Evolutionary conservation across 129 eudicot genomes (phyloP).

Genomic region (Tagetes erecta): DNA sequence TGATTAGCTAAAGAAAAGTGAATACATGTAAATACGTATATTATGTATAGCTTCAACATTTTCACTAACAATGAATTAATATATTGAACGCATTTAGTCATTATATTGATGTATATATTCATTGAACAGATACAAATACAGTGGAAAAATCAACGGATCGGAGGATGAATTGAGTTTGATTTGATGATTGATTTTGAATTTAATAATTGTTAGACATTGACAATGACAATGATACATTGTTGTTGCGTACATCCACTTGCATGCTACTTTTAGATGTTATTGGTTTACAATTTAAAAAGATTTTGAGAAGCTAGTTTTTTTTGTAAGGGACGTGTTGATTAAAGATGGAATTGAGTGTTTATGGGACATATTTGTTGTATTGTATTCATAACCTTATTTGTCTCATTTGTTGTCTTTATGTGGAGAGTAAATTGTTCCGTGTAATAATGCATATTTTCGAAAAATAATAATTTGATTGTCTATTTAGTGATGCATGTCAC

Average conservation of each 20-base stretch:
- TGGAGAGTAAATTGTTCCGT: background rate
- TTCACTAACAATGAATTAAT: background rate
- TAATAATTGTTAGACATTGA: background rate
- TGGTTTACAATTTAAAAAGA: too few species aligned
- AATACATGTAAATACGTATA: too few species aligned
- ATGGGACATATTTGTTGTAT: background rate
- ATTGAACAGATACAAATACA: background rate
- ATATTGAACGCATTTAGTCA: background rate
- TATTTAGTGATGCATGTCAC: background rate
- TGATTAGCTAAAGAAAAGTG: too few species aligned
- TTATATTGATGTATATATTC: background rate
- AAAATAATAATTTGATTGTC: background rate
- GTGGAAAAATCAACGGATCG: constrained; percentile 2
- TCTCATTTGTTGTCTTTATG: background rate
- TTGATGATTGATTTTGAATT: constrained; percentile 9
- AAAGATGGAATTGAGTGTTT: background rate
- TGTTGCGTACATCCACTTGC: background rate
- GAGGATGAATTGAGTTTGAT: constrained; percentile 11
- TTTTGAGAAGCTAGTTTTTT: too few species aligned
- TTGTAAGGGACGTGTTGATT: too few species aligned
- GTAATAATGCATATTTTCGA: background rate
- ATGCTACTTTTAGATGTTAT: background rate
- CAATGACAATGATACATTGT: background rate
- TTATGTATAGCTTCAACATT: too few species aligned
- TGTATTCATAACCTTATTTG: background rate